A percentile compares a stretch with the other conserved stretches of the same genome.
These are phyloP conservation scores for Vitis cinerea DNA, from an alignment of 164 flowering plant genomes.

Conservation along the genomic window DNA sequence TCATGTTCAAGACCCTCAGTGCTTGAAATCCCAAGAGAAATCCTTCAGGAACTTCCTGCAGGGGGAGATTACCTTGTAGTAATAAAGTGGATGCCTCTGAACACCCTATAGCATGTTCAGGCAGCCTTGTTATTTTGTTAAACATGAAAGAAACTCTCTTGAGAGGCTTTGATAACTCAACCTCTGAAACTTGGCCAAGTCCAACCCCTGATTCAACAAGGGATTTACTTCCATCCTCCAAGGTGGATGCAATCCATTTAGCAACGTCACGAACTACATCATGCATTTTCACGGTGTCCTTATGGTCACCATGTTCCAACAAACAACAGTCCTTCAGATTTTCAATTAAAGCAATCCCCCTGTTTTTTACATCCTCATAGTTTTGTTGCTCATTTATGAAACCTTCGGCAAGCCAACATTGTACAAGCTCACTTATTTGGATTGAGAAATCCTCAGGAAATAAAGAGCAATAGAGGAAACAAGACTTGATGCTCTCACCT, in stretches of 20 bases:
- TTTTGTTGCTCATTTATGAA: constrained; percentile 11
- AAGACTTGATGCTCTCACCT: constrained; percentile 2
- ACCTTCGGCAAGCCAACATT: constrained; percentile 22
- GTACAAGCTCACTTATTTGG: constrained; percentile 10
- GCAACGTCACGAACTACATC: constrained; percentile 18
- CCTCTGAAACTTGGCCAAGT: constrained; percentile 4
- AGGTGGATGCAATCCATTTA: constrained; percentile 10
- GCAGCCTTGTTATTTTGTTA: constrained; percentile 10
- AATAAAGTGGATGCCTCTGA: constrained; percentile 12
- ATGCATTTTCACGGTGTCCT: constrained; percentile 17
- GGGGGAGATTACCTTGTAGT: constrained; percentile 22
- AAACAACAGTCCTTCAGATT: constrained; percentile 15
- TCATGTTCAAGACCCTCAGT: constrained; percentile 19
- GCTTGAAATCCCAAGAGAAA: constrained; percentile 9
- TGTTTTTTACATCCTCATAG: constrained; percentile 1
- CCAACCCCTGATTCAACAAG: constrained; percentile 9
- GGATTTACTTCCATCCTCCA: constrained; percentile 5
- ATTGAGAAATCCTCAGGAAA: constrained; percentile 19
- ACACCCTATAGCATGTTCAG: constrained; percentile 1
- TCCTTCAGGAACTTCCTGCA: constrained; percentile 10
- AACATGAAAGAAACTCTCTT: constrained; percentile 15
- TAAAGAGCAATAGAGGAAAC: constrained; percentile 19
- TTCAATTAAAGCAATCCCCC: constrained; percentile 11
- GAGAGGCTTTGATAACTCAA: neutral
- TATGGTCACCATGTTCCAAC: constrained; percentile 9